phyloP scores from a whole-genome alignment of 768 basidiomycete species.

The Hemileccinum impolitum region DNA sequence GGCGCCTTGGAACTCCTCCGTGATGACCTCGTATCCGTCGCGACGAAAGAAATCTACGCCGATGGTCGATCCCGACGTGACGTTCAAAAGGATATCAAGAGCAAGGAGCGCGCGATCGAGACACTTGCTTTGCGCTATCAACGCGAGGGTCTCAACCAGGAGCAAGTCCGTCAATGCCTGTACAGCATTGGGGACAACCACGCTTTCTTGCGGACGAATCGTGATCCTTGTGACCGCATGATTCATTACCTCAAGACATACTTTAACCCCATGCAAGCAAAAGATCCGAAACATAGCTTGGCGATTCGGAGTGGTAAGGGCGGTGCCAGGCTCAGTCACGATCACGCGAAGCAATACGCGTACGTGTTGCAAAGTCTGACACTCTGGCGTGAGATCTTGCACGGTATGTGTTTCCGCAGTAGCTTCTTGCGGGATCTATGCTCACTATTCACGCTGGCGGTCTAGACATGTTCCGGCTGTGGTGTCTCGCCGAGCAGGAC shows the following conservation, averaged over 20 bases:
- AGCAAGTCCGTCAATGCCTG: conserved; percentile 70
- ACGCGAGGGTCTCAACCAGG: conserved; percentile 55
- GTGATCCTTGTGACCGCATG: conserved; percentile 87
- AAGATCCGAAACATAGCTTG: conserved; percentile 61
- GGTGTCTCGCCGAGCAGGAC: conserved; percentile 79
- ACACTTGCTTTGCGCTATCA: conserved; percentile 62
- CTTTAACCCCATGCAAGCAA: conserved; percentile 71
- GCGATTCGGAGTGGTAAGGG: conserved; percentile 80
- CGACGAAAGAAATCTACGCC: conserved; percentile 80
- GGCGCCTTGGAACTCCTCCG: conserved; percentile 66
- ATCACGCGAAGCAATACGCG: conserved; percentile 81
- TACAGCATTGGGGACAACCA: conserved; percentile 91
- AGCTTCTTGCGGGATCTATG: background rate
- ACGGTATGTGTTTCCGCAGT: conserved; percentile 45
- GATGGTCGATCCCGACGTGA: conserved; percentile 69
- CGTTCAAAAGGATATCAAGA: conserved; percentile 81
- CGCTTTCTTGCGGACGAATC: conserved; percentile 80
- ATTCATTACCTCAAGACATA: conserved; percentile 70
- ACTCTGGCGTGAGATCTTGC: conserved; percentile 81
- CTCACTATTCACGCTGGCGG: conserved; percentile 3
- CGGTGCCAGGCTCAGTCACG: conserved; percentile 79
- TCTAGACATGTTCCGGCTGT: conserved; percentile 84
- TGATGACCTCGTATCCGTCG: conserved; percentile 70
- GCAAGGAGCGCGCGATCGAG: conserved; percentile 84
- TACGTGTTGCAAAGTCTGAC: conserved; percentile 86